phyloP scores from a whole-genome alignment of 1,284 basidiomycete species.

The Rhodotorula sp. region DNA sequence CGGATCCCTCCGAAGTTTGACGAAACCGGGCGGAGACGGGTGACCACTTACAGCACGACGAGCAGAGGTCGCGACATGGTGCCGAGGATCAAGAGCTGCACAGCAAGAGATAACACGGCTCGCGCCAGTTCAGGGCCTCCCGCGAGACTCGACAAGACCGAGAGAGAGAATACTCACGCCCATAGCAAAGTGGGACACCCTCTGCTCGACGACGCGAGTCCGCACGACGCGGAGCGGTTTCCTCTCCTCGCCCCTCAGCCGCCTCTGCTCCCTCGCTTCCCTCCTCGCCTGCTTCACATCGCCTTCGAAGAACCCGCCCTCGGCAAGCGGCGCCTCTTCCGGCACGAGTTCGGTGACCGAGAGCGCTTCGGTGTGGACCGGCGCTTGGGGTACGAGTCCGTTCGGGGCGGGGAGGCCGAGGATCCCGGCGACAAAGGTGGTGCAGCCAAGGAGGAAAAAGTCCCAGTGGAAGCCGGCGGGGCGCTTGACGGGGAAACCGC shows the following conservation, averaged over 20 bases:
- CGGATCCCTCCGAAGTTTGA: slow-evolving; percentile 53
- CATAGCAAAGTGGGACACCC: slow-evolving; percentile 82
- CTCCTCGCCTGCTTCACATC: slow-evolving; percentile 30
- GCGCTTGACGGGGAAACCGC: slow-evolving; percentile 83
- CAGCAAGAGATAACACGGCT: background rate
- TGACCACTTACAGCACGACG: slow-evolving; percentile 69
- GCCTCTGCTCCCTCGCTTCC: slow-evolving; percentile 10
- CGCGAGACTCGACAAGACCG: slow-evolving; percentile 47
- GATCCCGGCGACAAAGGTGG: slow-evolving; percentile 86
- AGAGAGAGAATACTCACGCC: slow-evolving; percentile 61
- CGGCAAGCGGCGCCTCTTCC: slow-evolving; percentile 36
- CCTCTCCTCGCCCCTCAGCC: slow-evolving; percentile 36
- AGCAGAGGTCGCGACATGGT: slow-evolving; percentile 78
- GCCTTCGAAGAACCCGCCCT: slow-evolving; percentile 30
- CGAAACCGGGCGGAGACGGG: slow-evolving; percentile 49
- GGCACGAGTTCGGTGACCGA: slow-evolving; percentile 63
- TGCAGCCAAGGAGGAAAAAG: slow-evolving; percentile 76
- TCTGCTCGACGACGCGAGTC: slow-evolving; percentile 79
- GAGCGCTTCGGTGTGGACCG: slow-evolving; percentile 85
- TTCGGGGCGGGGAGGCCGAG: slow-evolving; percentile 91
- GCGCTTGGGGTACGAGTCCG: slow-evolving; percentile 93
- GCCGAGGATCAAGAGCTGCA: slow-evolving; percentile 52
- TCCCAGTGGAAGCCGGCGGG: slow-evolving; percentile 88
- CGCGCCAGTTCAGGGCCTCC: background rate
- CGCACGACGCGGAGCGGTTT: slow-evolving; percentile 61